Percentiles rank a stretch among this genome's conserved stretches.
Evolutionary conservation across 345 rosid species (phyloP).

Genomic region (Eucalyptus urophylla): DNA sequence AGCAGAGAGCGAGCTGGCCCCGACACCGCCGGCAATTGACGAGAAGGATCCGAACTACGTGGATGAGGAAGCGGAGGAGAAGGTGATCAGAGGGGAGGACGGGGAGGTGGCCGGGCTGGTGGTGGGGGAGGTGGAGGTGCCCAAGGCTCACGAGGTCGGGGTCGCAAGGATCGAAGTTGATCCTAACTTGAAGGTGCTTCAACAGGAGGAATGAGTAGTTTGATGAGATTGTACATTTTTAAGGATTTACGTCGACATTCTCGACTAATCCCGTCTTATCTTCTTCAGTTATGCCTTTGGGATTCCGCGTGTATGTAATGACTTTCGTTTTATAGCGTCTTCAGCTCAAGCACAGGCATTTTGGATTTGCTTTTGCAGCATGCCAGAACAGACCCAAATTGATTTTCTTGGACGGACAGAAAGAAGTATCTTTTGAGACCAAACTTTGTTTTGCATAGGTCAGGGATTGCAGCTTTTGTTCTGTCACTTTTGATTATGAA

Average conservation of each 20-base stretch:
- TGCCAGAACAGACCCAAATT: neutral
- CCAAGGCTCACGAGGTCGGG: constrained; percentile 42
- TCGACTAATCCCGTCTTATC: neutral
- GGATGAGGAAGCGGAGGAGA: constrained; percentile 34
- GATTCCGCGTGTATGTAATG: neutral
- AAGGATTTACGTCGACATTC: neutral
- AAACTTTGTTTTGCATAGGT: neutral
- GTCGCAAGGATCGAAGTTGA: constrained; percentile 60
- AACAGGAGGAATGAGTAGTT: neutral
- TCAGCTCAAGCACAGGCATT: neutral
- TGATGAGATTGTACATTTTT: neutral
- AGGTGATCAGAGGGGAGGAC: constrained; percentile 12
- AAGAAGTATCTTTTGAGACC: no score
- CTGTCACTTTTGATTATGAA: no score
- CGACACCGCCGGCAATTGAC: constrained; percentile 50
- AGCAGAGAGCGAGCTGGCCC: constrained; percentile 37
- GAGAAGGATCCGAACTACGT: constrained; percentile 73
- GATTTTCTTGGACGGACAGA: rapidly evolving
- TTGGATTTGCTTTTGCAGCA: neutral
- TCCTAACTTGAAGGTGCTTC: constrained; percentile 13
- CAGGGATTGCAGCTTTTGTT: no score
- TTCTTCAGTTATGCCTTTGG: neutral
- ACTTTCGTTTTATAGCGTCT: neutral
- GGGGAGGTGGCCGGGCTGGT: constrained; percentile 11
- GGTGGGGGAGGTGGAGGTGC: constrained; percentile 59